Percentiles rank a stretch among this genome's conserved stretches.
phyloP scores from a whole-genome alignment of 352 stramenopile species.

The Globisporangium takayamanum region DNA sequence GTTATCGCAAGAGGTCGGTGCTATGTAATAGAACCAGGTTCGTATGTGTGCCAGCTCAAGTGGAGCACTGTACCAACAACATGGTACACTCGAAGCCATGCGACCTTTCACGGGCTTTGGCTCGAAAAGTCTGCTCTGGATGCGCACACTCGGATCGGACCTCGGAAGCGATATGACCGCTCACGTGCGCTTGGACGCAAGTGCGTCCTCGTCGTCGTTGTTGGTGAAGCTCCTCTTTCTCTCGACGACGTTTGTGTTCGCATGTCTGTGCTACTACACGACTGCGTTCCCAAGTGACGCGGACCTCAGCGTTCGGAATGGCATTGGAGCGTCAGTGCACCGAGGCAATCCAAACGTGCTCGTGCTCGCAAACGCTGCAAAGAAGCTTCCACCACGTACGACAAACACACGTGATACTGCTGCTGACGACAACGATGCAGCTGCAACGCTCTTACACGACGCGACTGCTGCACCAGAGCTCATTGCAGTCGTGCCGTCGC shows the following conservation, averaged over 20 bases:
- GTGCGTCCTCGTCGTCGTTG: neutral
- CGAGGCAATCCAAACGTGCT: conserved; percentile 6
- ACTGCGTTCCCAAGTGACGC: neutral
- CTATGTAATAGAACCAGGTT: conserved; percentile 18
- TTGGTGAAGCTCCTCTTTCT: conserved; percentile 6
- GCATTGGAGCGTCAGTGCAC: neutral
- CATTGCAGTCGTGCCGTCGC: conserved; percentile 1
- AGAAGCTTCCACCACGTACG: neutral
- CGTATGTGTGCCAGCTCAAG: conserved; percentile 3
- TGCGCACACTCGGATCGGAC: neutral
- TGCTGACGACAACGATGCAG: neutral
- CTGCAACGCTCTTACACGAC: neutral
- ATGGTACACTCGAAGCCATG: neutral
- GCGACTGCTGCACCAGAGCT: neutral
- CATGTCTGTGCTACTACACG: conserved; percentile 11
- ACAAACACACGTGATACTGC: neutral
- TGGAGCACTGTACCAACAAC: too few species aligned
- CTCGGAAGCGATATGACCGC: neutral
- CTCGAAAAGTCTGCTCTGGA: neutral
- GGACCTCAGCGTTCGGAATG: too few species aligned
- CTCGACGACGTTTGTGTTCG: conserved; percentile 3
- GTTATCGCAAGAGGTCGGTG: neutral
- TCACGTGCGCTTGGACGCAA: neutral
- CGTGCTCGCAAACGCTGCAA: conserved; percentile 2
- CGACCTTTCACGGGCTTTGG: neutral